Evolutionary conservation across 2,329 filamentous ascomycete species (phyloP).

Genomic region (Keithomyces neogunnii): DNA sequence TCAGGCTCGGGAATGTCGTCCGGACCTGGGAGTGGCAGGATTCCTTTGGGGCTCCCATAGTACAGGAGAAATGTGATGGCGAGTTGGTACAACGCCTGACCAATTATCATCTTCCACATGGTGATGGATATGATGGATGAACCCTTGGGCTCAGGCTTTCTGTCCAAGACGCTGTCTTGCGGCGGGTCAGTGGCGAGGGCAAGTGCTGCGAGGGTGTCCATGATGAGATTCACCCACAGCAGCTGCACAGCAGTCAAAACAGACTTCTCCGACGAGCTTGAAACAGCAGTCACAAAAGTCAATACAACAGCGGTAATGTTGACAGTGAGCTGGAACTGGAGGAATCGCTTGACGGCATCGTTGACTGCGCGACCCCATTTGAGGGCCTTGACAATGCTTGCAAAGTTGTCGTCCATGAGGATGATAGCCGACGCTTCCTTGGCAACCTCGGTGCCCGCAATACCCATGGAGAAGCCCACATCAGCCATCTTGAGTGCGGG

Average conservation of each 20-base stretch:
- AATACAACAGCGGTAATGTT: constrained; percentile 85
- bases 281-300: constrained; percentile 81
- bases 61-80: constrained; percentile 72
- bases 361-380: constrained; percentile 75
- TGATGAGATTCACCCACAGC: constrained; percentile 94
- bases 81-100: constrained; percentile 84
- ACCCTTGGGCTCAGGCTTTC: constrained; percentile 56
- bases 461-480: constrained; percentile 81
- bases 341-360: constrained; percentile 68
- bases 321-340: constrained; percentile 74
- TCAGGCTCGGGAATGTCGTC: constrained; percentile 31
- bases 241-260: constrained; percentile 86
- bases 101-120: constrained; percentile 99
- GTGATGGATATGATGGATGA: constrained; percentile 67
- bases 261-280: constrained; percentile 57
- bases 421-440: constrained; percentile 82
- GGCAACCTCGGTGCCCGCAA: constrained; percentile 73
- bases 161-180: constrained; percentile 68
- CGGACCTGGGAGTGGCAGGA: constrained; percentile 32
- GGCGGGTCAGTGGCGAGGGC: constrained; percentile 89
- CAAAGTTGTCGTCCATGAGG: constrained; percentile 81
- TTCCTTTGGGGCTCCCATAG: constrained; percentile 51
- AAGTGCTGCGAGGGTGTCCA: constrained; percentile 89
- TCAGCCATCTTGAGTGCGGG: constrained; percentile 74
- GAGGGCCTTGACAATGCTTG: constrained; percentile 76